These are phyloP conservation scores for Cicer bijugum DNA, from an alignment of 306 rosid genomes.

Conservation along the genomic window DNA sequence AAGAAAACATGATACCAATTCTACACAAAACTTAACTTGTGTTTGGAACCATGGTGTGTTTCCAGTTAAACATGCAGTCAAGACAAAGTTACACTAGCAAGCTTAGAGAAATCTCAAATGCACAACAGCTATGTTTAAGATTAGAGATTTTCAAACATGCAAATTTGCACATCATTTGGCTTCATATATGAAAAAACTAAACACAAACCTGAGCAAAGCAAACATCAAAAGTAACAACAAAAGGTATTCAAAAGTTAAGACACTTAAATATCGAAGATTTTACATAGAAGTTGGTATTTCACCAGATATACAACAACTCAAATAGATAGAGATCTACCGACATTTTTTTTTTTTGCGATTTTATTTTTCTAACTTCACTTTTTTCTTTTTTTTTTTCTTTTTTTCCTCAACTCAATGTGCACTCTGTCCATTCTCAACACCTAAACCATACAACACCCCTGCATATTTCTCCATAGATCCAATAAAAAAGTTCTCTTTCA, in stretches of 20 bases:
- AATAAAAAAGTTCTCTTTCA: slow-evolving; percentile 61
- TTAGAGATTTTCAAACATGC: background rate
- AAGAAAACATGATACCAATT: slow-evolving; percentile 12
- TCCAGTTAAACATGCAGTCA: background rate
- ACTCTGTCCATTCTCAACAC: slow-evolving; percentile 56
- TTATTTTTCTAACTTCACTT: slow-evolving; percentile 30
- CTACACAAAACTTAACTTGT: background rate
- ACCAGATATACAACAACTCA: slow-evolving; percentile 44
- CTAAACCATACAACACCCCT: slow-evolving; percentile 66
- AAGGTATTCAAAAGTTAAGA: slow-evolving; percentile 36
- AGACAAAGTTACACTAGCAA: background rate
- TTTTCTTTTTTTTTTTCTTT: background rate
- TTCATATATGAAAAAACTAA: background rate
- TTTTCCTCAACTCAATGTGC: slow-evolving; percentile 30
- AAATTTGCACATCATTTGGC: slow-evolving; percentile 1
- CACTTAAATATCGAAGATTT: slow-evolving; percentile 47
- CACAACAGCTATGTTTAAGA: background rate
- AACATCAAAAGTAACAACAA: slow-evolving; percentile 19
- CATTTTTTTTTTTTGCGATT: slow-evolving; percentile 6
- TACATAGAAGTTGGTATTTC: slow-evolving; percentile 44
- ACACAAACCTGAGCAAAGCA: background rate
- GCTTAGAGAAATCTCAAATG: background rate
- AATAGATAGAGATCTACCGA: slow-evolving; percentile 40
- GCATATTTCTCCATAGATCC: slow-evolving; percentile 64
- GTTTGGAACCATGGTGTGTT: background rate